phyloP scores from a whole-genome alignment of 768 basidiomycete species.

The Suillus hirtellus region DNA sequence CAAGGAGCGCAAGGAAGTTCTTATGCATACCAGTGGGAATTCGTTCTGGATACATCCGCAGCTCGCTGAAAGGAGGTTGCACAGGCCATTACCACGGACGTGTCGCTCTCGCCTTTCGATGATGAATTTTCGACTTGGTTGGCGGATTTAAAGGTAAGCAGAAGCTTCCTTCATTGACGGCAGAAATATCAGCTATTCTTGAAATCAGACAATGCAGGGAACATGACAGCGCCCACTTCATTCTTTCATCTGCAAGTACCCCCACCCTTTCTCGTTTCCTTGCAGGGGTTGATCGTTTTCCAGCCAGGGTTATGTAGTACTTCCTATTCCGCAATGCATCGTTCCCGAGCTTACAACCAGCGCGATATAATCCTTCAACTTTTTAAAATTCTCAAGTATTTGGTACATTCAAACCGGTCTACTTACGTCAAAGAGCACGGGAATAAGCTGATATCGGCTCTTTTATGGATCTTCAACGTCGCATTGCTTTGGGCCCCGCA shows the following conservation, averaged over 20 bases:
- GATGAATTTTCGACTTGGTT: too few relatives aligned
- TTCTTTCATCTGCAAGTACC: slow-evolving; percentile 6
- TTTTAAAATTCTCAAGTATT: slow-evolving; percentile 44
- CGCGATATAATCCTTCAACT: slow-evolving; percentile 41
- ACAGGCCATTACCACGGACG: too few relatives aligned
- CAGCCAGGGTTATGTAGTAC: slow-evolving; percentile 45
- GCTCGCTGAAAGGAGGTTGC: too few relatives aligned
- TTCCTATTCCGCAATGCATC: not conserved
- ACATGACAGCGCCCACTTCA: slow-evolving; percentile 3
- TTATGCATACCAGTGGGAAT: too few relatives aligned
- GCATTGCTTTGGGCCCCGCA: slow-evolving; percentile 28
- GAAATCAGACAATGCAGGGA: slow-evolving; percentile 2
- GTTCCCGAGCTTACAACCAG: slow-evolving; percentile 9
- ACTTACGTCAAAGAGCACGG: slow-evolving; percentile 24
- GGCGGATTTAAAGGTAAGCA: slow-evolving; percentile 8
- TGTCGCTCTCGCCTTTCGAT: too few relatives aligned
- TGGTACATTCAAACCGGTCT: slow-evolving; percentile 42
- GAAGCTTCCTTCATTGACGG: not conserved
- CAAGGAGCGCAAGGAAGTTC: too few relatives aligned
- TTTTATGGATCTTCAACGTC: slow-evolving; percentile 16
- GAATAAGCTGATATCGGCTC: slow-evolving; percentile 6
- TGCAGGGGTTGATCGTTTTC: not conserved
- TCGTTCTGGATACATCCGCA: too few relatives aligned
- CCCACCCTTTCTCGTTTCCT: not conserved
- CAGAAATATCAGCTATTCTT: not conserved